A percentile compares a stretch with the other conserved stretches of the same genome.
Conservation (phyloP, 805 yeast species). For the Dipodascopsis uninucleata region DNA sequence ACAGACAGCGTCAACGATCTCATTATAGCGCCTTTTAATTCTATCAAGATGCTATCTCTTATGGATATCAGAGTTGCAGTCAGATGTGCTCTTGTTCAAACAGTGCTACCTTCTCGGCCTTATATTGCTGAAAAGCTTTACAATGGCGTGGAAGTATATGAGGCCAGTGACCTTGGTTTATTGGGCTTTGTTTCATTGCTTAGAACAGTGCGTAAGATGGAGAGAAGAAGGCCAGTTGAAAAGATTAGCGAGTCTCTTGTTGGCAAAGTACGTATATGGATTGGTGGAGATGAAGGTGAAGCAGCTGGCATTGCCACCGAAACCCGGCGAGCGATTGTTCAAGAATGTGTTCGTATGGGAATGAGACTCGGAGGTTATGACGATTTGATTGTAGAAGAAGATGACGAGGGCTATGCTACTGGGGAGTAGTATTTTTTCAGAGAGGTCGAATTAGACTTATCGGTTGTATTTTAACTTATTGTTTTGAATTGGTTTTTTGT, state of each 20-base stretch:
- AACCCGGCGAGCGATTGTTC: conserved; percentile 34
- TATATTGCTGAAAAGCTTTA: conserved; percentile 24
- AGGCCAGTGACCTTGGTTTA: conserved; percentile 31
- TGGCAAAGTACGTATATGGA: conserved; percentile 34
- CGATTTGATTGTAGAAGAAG: conserved; percentile 14
- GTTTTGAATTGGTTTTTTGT: too few species aligned
- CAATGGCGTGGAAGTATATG: conserved; percentile 14
- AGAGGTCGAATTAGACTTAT: too few species aligned
- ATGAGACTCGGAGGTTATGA: conserved; percentile 34
- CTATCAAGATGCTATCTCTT: conserved; percentile 21
- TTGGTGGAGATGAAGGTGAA: conserved; percentile 37
- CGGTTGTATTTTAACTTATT: too few species aligned
- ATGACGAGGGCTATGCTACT: conserved; percentile 33
- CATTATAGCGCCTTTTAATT: conserved; percentile 3
- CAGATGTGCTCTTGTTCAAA: conserved; percentile 30
- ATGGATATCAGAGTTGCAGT: conserved; percentile 32
- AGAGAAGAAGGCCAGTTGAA: conserved; percentile 17
- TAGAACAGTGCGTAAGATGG: conserved; percentile 26
- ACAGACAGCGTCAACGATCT: background rate
- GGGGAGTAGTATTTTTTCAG: too few species aligned
- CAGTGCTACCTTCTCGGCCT: conserved; percentile 23
- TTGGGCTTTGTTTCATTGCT: conserved; percentile 36
- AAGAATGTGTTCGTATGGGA: conserved; percentile 34
- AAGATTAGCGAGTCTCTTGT: conserved; percentile 18
- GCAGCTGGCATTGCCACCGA: conserved; percentile 30